These are phyloP conservation scores for Barnettozyma wickerhamii DNA, from an alignment of 805 yeast species.

Conservation along the genomic window DNA sequence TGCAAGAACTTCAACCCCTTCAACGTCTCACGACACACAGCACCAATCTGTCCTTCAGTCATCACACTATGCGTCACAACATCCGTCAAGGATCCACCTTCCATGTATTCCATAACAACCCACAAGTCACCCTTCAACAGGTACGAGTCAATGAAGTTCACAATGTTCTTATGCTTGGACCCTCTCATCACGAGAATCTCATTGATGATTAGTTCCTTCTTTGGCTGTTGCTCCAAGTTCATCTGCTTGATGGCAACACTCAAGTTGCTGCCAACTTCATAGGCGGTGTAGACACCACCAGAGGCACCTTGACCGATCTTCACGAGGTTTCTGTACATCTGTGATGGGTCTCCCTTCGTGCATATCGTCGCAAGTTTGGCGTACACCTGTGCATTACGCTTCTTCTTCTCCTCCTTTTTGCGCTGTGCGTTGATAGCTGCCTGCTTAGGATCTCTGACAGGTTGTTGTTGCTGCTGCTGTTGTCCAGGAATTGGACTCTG, in stretches of 20 bases:
- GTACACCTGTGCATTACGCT: conserved; percentile 67
- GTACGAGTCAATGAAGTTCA: conserved; percentile 87
- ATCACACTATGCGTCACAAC: conserved; percentile 85
- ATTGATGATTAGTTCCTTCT: conserved; percentile 89
- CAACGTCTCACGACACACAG: conserved; percentile 88
- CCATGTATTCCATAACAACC: conserved; percentile 99
- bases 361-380: conserved; percentile 72
- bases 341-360: conserved; percentile 78
- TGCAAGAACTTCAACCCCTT: conserved; percentile 85
- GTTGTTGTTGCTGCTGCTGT: too few species aligned
- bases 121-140: conserved; percentile 75
- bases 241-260: conserved; percentile 95
- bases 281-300: conserved; percentile 93
- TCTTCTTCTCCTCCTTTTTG: conserved; percentile 75
- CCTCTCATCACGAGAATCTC: conserved; percentile 96
- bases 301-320: conserved; percentile 98
- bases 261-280: conserved; percentile 47
- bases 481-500: too few species aligned
- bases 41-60: conserved; percentile 93
- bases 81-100: conserved; percentile 95
- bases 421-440: conserved; percentile 56
- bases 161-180: conserved; percentile 85
- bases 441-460: conserved; percentile 42
- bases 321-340: conserved; percentile 58
- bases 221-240: conserved; percentile 92